Conservation (phyloP, 1,139 yeast genomes). For the Dujonia santamariae region DNA sequence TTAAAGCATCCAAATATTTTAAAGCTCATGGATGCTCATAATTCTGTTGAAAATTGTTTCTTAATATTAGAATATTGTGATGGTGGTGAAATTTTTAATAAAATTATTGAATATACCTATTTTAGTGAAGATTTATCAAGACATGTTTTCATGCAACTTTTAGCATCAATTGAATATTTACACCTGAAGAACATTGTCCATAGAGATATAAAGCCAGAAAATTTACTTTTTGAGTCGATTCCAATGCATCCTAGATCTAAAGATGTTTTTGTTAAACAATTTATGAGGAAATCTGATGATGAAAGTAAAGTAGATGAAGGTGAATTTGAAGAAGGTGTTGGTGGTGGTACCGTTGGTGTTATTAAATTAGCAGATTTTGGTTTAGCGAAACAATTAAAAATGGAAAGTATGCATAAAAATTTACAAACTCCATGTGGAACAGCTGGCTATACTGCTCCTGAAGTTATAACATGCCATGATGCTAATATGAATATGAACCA, state of each 20-base stretch:
- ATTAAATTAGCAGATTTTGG: conserved; percentile 94
- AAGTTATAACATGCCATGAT: conserved; percentile 59
- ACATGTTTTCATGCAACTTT: conserved; percentile 82
- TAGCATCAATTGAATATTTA: conserved; percentile 75
- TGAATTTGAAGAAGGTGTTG: conserved; percentile 65
- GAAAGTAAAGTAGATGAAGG: conserved; percentile 84
- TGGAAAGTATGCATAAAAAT: conserved; percentile 34
- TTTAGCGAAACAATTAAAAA: conserved; percentile 76
- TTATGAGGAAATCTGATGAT: conserved; percentile 72
- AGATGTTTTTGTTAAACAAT: conserved; percentile 32
- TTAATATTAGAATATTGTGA: conserved; percentile 80
- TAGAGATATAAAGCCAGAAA: conserved; percentile 94
- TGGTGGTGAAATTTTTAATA: conserved; percentile 95
- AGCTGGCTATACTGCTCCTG: conserved; percentile 92
- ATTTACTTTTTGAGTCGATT: conserved; percentile 61
- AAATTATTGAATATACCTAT: conserved; percentile 87
- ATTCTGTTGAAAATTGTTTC: conserved; percentile 58
- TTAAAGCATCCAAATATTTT: conserved; percentile 70
- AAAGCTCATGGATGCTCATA: conserved; percentile 62
- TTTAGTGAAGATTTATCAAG: conserved; percentile 82
- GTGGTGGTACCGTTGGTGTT: conserved; percentile 86
- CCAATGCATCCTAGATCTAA: conserved; percentile 32
- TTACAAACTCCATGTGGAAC: conserved; percentile 90
- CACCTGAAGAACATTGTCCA: conserved; percentile 90
- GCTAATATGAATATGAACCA: conserved; percentile 9